Conservation (phyloP, 2,329 filamentous ascomycete genomes). For the Fusarium beomiforme region DNA sequence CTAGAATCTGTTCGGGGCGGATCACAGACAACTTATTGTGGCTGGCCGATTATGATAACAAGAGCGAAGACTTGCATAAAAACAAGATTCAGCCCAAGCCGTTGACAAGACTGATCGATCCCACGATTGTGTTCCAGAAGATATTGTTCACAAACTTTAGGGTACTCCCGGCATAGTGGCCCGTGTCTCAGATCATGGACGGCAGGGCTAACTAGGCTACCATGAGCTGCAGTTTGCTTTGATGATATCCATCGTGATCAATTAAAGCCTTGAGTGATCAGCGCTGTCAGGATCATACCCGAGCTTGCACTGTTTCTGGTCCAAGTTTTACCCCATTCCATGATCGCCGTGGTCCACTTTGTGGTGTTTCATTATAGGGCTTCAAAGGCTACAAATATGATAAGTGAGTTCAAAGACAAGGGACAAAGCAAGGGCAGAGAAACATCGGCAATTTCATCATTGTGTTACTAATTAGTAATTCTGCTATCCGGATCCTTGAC, state of each 20-base stretch:
- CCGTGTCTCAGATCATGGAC: background rate
- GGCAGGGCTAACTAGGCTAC: background rate
- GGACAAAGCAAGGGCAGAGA: background rate
- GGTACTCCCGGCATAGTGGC: background rate
- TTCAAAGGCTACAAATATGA: background rate
- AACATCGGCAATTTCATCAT: background rate
- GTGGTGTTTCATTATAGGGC: background rate
- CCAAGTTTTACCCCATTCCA: conserved; percentile 18
- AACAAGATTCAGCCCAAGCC: background rate
- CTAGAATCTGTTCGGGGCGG: background rate
- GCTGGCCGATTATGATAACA: background rate
- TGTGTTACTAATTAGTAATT: background rate
- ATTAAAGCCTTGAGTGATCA: conserved; percentile 16
- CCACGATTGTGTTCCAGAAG: background rate
- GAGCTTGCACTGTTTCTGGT: conserved; percentile 2
- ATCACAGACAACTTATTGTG: background rate
- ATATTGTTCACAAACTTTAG: background rate
- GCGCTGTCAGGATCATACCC: conserved; percentile 14
- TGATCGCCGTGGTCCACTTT: conserved; percentile 20
- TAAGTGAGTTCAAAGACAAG: background rate
- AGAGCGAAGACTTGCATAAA: background rate
- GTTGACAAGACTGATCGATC: background rate
- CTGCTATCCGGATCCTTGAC: background rate
- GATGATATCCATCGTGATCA: background rate
- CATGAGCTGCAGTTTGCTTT: background rate